These are phyloP conservation scores for Cutaneotrichosporon spelunceum DNA, from an alignment of 1,284 basidiomycete species.

Conservation along the genomic window DNA sequence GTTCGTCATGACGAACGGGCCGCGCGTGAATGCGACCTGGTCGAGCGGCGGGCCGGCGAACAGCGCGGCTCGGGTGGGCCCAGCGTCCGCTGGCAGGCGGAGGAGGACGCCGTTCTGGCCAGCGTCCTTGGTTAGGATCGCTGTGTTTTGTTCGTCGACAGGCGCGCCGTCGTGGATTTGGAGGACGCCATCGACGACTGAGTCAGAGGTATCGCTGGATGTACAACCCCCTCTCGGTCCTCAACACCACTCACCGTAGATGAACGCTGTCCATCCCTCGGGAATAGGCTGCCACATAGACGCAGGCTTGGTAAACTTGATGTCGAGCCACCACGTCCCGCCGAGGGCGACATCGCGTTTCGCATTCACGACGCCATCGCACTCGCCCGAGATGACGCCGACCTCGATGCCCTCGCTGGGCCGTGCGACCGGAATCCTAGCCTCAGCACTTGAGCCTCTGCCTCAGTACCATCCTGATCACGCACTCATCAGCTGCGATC, in stretches of 20 bases:
- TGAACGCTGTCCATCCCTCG: slow-evolving; percentile 74
- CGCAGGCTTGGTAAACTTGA: slow-evolving; percentile 61
- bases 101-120: slow-evolving; percentile 46
- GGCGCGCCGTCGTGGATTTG: slow-evolving; percentile 30
- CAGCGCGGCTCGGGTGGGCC: slow-evolving; percentile 61
- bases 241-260: slow-evolving; percentile 60
- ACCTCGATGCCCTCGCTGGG: slow-evolving; percentile 60
- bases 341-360: slow-evolving; percentile 59
- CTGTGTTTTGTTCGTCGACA: slow-evolving; percentile 66
- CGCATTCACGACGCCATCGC: slow-evolving; percentile 62
- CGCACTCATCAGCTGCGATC: slow-evolving; percentile 32
- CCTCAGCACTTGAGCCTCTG: background rate
- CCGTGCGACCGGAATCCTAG: slow-evolving; percentile 70
- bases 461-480: too few species aligned
- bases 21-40: slow-evolving; percentile 69
- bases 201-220: slow-evolving; percentile 17
- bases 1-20: slow-evolving; percentile 69
- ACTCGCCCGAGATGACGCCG: slow-evolving; percentile 80
- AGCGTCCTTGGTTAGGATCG: slow-evolving; percentile 55
- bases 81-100: background rate
- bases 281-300: slow-evolving; percentile 82
- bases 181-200: slow-evolving; percentile 9
- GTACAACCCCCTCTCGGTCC: background rate
- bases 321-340: slow-evolving; percentile 88
- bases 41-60: slow-evolving; percentile 84